Evolutionary conservation across 345 rosid genomes (phyloP).

Genomic region (Rhodamnia rubescens): DNA sequence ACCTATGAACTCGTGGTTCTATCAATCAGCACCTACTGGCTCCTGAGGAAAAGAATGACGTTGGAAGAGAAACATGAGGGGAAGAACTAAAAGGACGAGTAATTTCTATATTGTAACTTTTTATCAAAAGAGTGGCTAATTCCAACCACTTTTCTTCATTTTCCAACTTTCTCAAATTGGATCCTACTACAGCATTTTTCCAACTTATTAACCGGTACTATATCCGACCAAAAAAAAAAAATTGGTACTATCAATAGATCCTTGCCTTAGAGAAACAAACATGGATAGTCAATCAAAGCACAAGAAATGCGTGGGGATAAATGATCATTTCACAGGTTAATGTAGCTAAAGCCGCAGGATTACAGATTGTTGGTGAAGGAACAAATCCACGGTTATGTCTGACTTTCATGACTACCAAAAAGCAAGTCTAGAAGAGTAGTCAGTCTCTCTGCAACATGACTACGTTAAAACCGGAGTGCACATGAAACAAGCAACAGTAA

Average conservation of each 20-base stretch:
- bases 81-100: background rate
- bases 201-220: no score
- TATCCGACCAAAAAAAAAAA: no score
- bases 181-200: background rate
- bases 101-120: background rate
- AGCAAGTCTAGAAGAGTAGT: background rate
- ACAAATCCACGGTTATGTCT: background rate
- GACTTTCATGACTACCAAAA: background rate
- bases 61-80: background rate
- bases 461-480: background rate
- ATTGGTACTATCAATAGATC: background rate
- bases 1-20: background rate
- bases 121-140: background rate
- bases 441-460: background rate
- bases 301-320: background rate
- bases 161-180: background rate
- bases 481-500: background rate
- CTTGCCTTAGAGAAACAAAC: background rate
- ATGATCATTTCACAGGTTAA: background rate
- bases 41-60: background rate
- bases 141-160: background rate
- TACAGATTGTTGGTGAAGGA: background rate
- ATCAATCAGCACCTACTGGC: background rate
- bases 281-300: background rate
- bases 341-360: background rate